These are phyloP conservation scores for Fusarium dlaminii DNA, from an alignment of 2,329 filamentous ascomycete genomes.

Conservation along the genomic window DNA sequence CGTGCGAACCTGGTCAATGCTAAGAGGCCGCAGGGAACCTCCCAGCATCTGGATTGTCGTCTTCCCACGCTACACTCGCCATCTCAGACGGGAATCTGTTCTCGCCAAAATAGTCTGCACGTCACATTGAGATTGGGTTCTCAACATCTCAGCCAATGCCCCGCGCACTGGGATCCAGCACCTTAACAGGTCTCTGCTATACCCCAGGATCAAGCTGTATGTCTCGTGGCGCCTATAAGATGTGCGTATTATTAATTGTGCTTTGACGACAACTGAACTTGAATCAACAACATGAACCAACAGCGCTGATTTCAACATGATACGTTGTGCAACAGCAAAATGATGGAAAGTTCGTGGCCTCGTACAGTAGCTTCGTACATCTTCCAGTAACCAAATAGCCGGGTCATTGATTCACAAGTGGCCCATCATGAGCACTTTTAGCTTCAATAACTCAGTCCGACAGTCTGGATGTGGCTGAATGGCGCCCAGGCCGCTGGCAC, in stretches of 20 bases:
- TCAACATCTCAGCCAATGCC: not conserved
- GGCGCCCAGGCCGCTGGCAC: slow-evolving; percentile 13
- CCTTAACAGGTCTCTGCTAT: slow-evolving; percentile 18
- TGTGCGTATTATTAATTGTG: not conserved
- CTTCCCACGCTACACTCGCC: not conserved
- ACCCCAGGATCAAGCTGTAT: slow-evolving; percentile 4
- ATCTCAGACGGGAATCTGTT: not conserved
- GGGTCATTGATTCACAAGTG: slow-evolving; percentile 10
- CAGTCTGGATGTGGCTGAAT: slow-evolving; percentile 27
- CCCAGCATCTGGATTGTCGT: slow-evolving; percentile 9
- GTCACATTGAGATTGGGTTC: slow-evolving; percentile 8
- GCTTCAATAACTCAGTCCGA: slow-evolving; percentile 21
- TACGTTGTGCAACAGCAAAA: not conserved
- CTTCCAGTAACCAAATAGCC: slow-evolving; percentile 1
- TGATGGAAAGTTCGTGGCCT: not conserved
- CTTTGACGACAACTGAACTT: not conserved
- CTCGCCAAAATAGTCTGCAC: not conserved
- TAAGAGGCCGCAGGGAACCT: slow-evolving; percentile 16
- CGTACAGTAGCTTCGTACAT: not conserved
- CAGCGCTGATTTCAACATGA: not conserved
- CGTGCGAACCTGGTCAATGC: not conserved
- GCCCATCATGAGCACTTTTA: slow-evolving; percentile 4
- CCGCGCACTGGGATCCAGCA: slow-evolving; percentile 2
- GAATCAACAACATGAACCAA: not conserved
- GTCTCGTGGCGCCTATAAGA: slow-evolving; percentile 15